phyloP scores from a whole-genome alignment of 495 filamentous ascomycete genomes.

The Hypoxylon lenormandii region DNA sequence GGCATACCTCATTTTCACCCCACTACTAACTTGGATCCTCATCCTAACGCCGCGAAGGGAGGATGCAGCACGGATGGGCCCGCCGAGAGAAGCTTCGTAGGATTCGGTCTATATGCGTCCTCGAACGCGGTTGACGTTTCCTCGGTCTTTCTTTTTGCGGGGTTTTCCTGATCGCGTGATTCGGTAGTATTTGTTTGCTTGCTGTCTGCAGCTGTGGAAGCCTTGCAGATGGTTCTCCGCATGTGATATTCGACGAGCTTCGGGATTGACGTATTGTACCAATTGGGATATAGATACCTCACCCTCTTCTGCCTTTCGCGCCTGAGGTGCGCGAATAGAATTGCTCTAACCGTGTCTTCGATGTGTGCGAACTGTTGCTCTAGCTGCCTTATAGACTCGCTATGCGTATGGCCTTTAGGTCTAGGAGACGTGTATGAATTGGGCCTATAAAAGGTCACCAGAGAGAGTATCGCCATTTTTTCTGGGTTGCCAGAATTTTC shows the following conservation, averaged over 20 bases:
- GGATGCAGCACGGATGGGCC: conserved; percentile 12
- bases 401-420: neutral
- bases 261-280: conserved; percentile 28
- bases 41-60: conserved; percentile 26
- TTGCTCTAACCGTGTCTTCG: conserved; percentile 24
- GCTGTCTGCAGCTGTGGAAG: neutral
- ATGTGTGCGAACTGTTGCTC: conserved; percentile 17
- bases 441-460: conserved; percentile 26
- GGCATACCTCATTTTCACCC: conserved; percentile 30
- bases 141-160: conserved; percentile 4
- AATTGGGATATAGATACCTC: conserved; percentile 29
- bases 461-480: conserved; percentile 27
- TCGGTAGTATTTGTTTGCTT: conserved; percentile 13
- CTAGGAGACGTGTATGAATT: neutral
- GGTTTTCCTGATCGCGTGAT: conserved; percentile 21
- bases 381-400: conserved; percentile 13
- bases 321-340: conserved; percentile 30
- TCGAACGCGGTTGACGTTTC: neutral
- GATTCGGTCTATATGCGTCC: conserved; percentile 7
- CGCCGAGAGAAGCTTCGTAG: conserved; percentile 7
- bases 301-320: conserved; percentile 26
- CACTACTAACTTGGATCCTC: conserved; percentile 25
- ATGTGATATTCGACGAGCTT: conserved; percentile 35
- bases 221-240: conserved; percentile 11
- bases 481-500: conserved; percentile 32